phyloP scores from a whole-genome alignment of 352 stramenopile genomes.

The Phytophthora ramorum region DNA sequence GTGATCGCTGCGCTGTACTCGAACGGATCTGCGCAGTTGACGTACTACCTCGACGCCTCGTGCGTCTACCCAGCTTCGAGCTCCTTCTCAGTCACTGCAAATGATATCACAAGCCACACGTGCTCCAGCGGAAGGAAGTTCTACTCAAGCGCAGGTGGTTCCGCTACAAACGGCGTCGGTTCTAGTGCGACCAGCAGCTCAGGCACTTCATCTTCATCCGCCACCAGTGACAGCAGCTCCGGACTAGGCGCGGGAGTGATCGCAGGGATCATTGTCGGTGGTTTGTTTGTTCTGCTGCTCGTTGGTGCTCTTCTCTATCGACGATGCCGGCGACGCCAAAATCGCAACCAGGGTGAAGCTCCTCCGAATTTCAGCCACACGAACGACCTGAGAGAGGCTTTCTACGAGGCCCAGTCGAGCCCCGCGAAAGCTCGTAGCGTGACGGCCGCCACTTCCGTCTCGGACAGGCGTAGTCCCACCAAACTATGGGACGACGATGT shows the following conservation, averaged over 20 bases:
- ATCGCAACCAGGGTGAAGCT: neutral
- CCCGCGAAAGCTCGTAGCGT: conserved; percentile 22
- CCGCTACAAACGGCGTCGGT: conserved; percentile 12
- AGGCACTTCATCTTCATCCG: conserved; percentile 13
- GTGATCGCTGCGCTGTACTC: conserved; percentile 29
- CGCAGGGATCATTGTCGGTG: conserved; percentile 33
- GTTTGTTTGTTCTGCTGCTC: conserved; percentile 22
- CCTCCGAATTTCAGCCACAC: neutral
- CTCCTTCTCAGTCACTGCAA: conserved; percentile 13
- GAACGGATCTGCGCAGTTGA: conserved; percentile 35
- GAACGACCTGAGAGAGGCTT: conserved; percentile 15
- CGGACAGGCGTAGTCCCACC: conserved; percentile 10
- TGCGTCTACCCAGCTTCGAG: conserved; percentile 11
- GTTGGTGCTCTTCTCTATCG: conserved; percentile 20
- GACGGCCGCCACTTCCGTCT: conserved; percentile 16
- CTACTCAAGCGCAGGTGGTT: conserved; percentile 29
- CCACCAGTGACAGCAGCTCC: conserved; percentile 16
- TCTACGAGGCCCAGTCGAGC: conserved; percentile 29
- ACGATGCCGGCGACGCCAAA: conserved; percentile 6
- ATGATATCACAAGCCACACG: conserved; percentile 21
- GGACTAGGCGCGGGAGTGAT: conserved; percentile 20
- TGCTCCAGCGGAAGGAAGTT: conserved; percentile 25
- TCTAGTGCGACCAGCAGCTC: conserved; percentile 3
- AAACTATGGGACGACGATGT: conserved; percentile 48
- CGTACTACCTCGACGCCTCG: conserved; percentile 32